phyloP scores from a whole-genome alignment of 2,329 filamentous ascomycete genomes.

The Nigrospora oryzae region DNA sequence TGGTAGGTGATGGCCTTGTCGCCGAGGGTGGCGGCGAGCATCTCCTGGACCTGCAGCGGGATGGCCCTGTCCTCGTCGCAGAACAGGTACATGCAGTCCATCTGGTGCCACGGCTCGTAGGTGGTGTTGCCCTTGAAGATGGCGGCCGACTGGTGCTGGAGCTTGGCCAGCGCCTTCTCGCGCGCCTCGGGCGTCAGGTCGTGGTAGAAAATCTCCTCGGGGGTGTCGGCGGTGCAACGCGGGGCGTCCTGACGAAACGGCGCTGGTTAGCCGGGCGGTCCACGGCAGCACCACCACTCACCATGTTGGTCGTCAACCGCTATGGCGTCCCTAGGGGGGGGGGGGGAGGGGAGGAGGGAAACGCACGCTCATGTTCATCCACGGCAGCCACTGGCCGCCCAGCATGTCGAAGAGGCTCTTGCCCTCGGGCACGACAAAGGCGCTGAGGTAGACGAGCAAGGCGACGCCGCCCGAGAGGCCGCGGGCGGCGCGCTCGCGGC shows the following conservation, averaged over 20 bases:
- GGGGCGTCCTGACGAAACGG: too few relatives aligned
- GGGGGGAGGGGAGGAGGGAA: background rate
- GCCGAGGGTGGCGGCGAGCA: slow-evolving; percentile 5
- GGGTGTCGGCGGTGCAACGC: background rate
- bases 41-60: slow-evolving; percentile 5
- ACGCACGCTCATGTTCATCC: slow-evolving; percentile 9
- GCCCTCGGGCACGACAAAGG: slow-evolving; percentile 13
- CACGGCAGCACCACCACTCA: background rate
- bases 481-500: slow-evolving; percentile 15
- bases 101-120: slow-evolving; percentile 11
- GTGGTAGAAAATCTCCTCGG: slow-evolving; percentile 10
- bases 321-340: background rate
- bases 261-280: too few relatives aligned
- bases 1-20: slow-evolving; percentile 4
- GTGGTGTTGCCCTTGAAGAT: slow-evolving; percentile 8
- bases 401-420: slow-evolving; percentile 10
- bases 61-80: slow-evolving; percentile 10
- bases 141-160: slow-evolving; percentile 9
- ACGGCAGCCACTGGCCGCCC: slow-evolving; percentile 12
- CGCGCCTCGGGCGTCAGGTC: slow-evolving; percentile 7
- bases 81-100: slow-evolving; percentile 10
- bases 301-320: slow-evolving; percentile 7
- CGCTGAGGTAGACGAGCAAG: slow-evolving; percentile 17
- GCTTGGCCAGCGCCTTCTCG: slow-evolving; percentile 4
- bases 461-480: slow-evolving; percentile 25